A percentile compares a stretch with the other conserved stretches of the same genome.
Conservation (phyloP, 179 eudicot species). For the Patellifolia procumbens region DNA sequence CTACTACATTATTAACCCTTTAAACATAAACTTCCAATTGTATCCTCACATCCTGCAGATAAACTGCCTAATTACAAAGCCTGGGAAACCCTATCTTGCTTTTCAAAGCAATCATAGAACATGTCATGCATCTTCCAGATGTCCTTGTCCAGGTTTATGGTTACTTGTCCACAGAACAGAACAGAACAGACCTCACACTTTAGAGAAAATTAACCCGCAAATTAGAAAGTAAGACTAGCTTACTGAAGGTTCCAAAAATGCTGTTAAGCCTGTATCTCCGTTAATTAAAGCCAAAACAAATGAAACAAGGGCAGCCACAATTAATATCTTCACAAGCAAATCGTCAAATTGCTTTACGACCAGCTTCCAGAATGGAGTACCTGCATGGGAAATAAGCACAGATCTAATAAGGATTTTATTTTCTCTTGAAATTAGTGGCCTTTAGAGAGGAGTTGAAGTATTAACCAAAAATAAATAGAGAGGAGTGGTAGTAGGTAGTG, state of each 20-base stretch:
- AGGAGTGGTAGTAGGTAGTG: neutral
- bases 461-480: too few relatives aligned
- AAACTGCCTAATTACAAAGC: neutral
- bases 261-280: conserved; percentile 95
- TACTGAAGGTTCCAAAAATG: conserved; percentile 97
- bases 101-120: neutral
- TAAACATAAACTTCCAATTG: neutral
- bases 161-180: neutral
- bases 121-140: neutral
- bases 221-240: conserved; percentile 27
- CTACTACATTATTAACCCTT: too few relatives aligned
- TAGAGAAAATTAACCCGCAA: neutral
- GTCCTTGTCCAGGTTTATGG: neutral
- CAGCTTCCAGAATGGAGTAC: conserved; percentile 95
- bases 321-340: conserved; percentile 93
- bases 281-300: conserved; percentile 86
- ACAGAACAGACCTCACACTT: neutral
- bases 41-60: neutral
- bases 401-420: neutral
- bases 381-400: conserved; percentile 42
- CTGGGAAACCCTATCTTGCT: neutral
- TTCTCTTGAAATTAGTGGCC: neutral
- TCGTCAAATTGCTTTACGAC: conserved; percentile 98
- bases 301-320: conserved; percentile 89
- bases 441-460: neutral